phyloP scores from a whole-genome alignment of 139 green algal species.

The Micractinium sp. region DNA sequence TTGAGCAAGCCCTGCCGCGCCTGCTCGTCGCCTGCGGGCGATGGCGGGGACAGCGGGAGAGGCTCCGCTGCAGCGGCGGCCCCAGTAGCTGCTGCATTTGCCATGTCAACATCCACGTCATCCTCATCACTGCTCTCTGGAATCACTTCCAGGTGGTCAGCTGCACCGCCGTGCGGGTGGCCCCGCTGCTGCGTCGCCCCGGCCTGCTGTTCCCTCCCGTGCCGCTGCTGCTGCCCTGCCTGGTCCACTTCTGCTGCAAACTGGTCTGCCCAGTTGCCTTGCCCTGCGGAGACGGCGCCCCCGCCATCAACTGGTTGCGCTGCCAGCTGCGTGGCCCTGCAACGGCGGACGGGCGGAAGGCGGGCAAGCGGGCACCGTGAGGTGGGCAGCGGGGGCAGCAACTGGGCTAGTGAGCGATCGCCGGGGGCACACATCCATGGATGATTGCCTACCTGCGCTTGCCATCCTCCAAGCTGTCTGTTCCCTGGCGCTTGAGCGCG shows the following conservation, averaged over 20 bases:
- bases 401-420: background rate
- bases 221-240: background rate
- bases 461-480: background rate
- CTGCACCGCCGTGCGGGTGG: background rate
- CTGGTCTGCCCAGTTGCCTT: background rate
- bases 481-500: background rate
- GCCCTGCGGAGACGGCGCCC: background rate
- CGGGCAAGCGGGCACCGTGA: background rate
- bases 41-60: background rate
- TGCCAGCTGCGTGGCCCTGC: background rate
- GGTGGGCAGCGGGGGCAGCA: background rate
- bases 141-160: background rate
- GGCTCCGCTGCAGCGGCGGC: background rate
- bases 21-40: background rate
- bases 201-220: background rate
- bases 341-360: background rate
- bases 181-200: background rate
- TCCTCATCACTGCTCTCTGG: background rate
- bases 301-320: background rate
- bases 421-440: too few species aligned
- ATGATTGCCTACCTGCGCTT: background rate
- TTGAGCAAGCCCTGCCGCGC: constrained; percentile 20
- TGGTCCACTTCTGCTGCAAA: constrained; percentile 1
- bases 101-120: background rate
- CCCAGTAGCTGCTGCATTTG: background rate